Evolutionary conservation across 2,329 filamentous ascomycete genomes (phyloP), one percentile per base, ranked within the genome.

Genomic region (Pseudogymnoascus verrucosus): DNA sequence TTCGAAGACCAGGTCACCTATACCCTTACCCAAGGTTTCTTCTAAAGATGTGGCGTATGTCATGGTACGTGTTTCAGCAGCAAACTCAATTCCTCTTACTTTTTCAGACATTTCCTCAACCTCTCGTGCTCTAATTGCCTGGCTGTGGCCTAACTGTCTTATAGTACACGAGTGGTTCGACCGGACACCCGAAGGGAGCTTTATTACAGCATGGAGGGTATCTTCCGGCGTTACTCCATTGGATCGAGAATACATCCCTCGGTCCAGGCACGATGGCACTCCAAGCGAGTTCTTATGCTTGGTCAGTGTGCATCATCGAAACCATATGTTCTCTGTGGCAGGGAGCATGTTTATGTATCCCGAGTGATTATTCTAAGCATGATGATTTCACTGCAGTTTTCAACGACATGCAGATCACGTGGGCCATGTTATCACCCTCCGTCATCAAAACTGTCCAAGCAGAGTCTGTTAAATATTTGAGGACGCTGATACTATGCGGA

Each of bases 381-480:
- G 68, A 70, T 36, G 63, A 68, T n/a, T 44, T 69, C 21, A 42
- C 63, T 14, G 63, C 57, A 10, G 57, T 64, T 2, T 67, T 70
- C 16, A 62, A 63, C 11, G 47, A 51, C 6, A 65, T 67, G 62
- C 3, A 67, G 44, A 60, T 69, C 21, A 67, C 62, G 14, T 66
- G 63, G 57, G 66, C 67, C 10, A 39, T 66, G 12, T 39, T 68
- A 47, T 47, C 42, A 47, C 42, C 42, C 5, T 47, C 42, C 42
- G 14, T 47, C 12, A 47, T 47, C 42, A 47, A 47, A 47, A 47
- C 42, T 5, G 21, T 47, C 1, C 42, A 11, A 23, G 11, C 12
- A 47, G 21, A 47, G 12, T 47, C 42, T 14, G 42, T 26, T 14
- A 11, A 47, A 14, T 47, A 47, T 26, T 14, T 47, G 42, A 11